Evolutionary conservation across 1,139 yeast species (phyloP).

Genomic region (Taphrina populina): DNA sequence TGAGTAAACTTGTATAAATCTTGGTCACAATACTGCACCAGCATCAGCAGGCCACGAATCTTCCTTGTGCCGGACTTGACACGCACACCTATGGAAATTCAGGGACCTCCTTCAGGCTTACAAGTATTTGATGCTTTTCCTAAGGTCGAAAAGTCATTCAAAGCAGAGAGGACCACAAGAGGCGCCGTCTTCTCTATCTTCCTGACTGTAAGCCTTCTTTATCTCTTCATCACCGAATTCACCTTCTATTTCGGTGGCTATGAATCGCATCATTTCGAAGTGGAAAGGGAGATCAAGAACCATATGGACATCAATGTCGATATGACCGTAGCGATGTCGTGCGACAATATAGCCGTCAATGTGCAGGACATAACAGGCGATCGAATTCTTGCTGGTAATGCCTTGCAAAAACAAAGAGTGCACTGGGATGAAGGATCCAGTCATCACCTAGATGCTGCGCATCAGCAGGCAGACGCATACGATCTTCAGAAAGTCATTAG

Average conservation of each 20-base stretch:
- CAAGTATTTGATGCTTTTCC: constrained; percentile 83
- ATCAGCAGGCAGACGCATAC: constrained; percentile 36
- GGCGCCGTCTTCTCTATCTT: constrained; percentile 53
- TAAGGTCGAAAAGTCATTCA: constrained; percentile 70
- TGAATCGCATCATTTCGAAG: constrained; percentile 73
- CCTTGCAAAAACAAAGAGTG: constrained; percentile 51
- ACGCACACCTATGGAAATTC: constrained; percentile 12
- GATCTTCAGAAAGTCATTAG: constrained; percentile 34
- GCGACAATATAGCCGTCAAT: constrained; percentile 70
- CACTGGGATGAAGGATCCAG: constrained; percentile 37
- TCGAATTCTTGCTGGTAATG: constrained; percentile 70
- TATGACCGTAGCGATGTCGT: constrained; percentile 78
- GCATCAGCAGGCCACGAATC: too few relatives aligned
- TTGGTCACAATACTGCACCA: too few relatives aligned
- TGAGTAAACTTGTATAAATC: too few relatives aligned
- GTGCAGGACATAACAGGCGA: constrained; percentile 79
- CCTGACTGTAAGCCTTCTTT: constrained; percentile 46
- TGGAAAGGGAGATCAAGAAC: constrained; percentile 55
- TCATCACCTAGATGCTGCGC: constrained; percentile 37
- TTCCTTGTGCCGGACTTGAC: neutral
- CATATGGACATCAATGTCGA: constrained; percentile 73
- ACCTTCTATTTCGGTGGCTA: constrained; percentile 84
- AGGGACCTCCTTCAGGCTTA: constrained; percentile 28
- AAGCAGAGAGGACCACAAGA: constrained; percentile 78
- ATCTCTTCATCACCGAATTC: constrained; percentile 79